Evolutionary conservation across 306 rosid genomes (phyloP), one percentile per base, ranked within the genome.

Genomic region (Fragaria iinumae): DNA sequence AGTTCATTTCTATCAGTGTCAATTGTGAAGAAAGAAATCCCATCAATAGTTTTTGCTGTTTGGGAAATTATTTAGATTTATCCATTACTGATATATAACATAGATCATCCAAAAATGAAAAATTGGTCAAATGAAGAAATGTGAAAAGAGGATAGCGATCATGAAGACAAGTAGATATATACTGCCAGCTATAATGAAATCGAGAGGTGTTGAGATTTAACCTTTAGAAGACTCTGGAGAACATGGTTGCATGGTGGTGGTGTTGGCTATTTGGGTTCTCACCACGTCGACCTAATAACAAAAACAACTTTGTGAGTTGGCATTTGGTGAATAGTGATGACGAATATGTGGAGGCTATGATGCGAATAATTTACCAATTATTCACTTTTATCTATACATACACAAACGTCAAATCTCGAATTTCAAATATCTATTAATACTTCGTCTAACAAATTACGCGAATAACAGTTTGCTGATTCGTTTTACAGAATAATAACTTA

Each of bases 241-340:
- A 65, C 69, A 65, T 65, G 69, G 69, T 17, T 34, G 45, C 25
- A 65, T 65, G 69, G 69, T 65, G 69, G 45, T 65, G 45, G 69
- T 36, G 69, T 36, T 65, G 69, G 27, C 69, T 18, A 8, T 29
- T 36, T 65, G 27, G 69, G 47, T 34, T 34, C 69, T 65, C 69
- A 36, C 69, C 47, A 65, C 69, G 16, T 65, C 69, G 16, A 23
- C 43, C 6, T 18, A 36, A 6, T 8, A 18, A 65, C 47, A 65
- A 23, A 65, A 65, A 17, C 25, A 34, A 34, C 47, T 65, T 65
- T 65, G 47, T 65, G 69, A 65, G 69, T 65, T 65, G 69, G 69
- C 69, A 34, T 64, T 64, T 34, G 41, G 67, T 63, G 41, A 62
- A 62, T 14, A 29, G 43, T 14, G 21, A 65, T 34, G 25, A 34